Evolutionary conservation across 345 rosid genomes (phyloP).

Genomic region (Moringa oleifera): DNA sequence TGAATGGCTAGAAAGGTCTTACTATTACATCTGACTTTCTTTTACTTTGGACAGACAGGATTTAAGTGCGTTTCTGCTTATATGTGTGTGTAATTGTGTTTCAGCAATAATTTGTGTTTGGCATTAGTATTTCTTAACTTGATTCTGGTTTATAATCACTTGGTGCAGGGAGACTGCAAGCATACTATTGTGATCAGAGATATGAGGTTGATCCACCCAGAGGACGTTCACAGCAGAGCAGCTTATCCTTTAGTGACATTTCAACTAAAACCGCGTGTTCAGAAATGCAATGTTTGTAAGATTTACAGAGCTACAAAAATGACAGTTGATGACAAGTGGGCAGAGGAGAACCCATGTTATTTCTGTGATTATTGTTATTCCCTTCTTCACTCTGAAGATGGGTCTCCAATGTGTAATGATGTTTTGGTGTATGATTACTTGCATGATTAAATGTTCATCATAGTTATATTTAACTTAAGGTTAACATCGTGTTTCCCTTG

Average conservation of each 20-base stretch:
- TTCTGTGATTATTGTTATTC: slow-evolving; percentile 69
- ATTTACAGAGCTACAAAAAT: slow-evolving; percentile 55
- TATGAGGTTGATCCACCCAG: slow-evolving; percentile 77
- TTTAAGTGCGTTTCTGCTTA: no score
- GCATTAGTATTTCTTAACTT: neutral
- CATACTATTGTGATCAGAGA: slow-evolving; percentile 75
- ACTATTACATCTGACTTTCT: no score
- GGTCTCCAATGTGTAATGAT: slow-evolving; percentile 27
- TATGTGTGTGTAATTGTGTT: no score
- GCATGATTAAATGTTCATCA: slow-evolving; percentile 23
- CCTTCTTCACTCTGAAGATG: slow-evolving; percentile 47
- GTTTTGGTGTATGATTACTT: slow-evolving; percentile 56
- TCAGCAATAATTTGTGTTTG: neutral
- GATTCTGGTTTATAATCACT: no score
- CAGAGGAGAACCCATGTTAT: slow-evolving; percentile 63
- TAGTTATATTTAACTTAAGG: no score
- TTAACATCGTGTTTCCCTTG: neutral
- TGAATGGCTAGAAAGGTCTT: no score
- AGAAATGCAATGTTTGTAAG: slow-evolving; percentile 68
- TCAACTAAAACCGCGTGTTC: slow-evolving; percentile 35
- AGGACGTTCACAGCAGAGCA: slow-evolving; percentile 52
- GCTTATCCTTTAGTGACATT: slow-evolving; percentile 62
- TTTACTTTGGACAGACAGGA: no score
- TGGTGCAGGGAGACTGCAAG: slow-evolving; percentile 76
- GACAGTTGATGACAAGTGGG: slow-evolving; percentile 66